A percentile compares a stretch with the other conserved stretches of the same genome.
Evolutionary conservation across 768 basidiomycete genomes (phyloP).

Genomic region (Mycena capillaripes): DNA sequence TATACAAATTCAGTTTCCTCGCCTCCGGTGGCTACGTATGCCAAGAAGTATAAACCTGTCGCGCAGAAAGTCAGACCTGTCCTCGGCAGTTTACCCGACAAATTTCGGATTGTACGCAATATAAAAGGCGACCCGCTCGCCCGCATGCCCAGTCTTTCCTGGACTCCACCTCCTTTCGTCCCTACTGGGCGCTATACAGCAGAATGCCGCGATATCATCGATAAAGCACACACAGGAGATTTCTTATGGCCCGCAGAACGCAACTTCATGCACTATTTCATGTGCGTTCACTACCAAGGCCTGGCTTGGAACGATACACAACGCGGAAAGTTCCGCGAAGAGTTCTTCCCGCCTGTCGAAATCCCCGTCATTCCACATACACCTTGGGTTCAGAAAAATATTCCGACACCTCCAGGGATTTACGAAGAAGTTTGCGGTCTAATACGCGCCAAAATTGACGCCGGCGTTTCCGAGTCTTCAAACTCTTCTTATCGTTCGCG

Average conservation of each 20-base stretch:
- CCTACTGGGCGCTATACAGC: not conserved
- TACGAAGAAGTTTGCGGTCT: not conserved
- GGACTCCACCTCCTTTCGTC: not conserved
- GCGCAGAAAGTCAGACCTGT: not conserved
- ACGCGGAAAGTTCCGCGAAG: not conserved
- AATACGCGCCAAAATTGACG: not conserved
- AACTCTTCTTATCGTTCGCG: constrained; percentile 31
- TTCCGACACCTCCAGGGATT: not conserved
- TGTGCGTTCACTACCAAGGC: not conserved
- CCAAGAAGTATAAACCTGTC: not conserved
- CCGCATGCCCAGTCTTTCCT: not conserved
- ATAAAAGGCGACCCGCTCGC: not conserved
- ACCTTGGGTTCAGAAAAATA: not conserved
- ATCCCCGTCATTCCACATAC: not conserved
- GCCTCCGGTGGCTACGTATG: not conserved
- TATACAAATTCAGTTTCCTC: not conserved
- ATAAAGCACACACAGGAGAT: not conserved
- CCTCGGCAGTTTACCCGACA: not conserved
- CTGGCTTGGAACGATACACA: not conserved
- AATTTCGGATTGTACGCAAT: not conserved
- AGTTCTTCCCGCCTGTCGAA: not conserved
- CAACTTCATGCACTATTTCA: not conserved
- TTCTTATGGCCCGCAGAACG: not conserved
- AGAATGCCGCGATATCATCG: not conserved
- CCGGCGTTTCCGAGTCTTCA: not conserved